Percentiles rank a stretch among this genome's conserved stretches.
phyloP scores from a whole-genome alignment of 2,329 filamentous ascomycete genomes.

The Lecanicillium sp. region DNA sequence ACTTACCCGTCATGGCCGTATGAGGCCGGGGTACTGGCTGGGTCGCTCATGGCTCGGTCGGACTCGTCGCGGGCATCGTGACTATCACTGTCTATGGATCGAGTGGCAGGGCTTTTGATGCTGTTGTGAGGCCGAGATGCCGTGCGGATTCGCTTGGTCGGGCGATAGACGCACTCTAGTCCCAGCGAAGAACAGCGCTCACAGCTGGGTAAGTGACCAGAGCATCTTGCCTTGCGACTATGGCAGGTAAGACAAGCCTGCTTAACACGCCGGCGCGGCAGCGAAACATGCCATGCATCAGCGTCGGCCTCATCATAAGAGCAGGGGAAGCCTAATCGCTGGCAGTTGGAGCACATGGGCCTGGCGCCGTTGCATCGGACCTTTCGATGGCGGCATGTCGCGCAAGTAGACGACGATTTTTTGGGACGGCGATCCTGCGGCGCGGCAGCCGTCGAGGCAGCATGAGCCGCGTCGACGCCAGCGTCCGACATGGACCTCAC shows the following conservation, averaged over 20 bases:
- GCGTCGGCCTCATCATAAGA: slow-evolving; percentile 46
- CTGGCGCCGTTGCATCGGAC: slow-evolving; percentile 52
- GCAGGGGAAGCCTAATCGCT: slow-evolving; percentile 51
- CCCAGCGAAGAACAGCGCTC: slow-evolving; percentile 45
- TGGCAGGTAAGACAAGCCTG: slow-evolving; percentile 54
- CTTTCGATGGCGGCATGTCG: slow-evolving; percentile 50
- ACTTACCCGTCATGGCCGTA: slow-evolving; percentile 31
- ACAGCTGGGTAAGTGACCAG: slow-evolving; percentile 50
- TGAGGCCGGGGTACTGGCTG: slow-evolving; percentile 28
- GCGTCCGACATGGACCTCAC: slow-evolving; percentile 9
- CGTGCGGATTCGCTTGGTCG: slow-evolving; percentile 36
- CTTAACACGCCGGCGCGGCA: slow-evolving; percentile 48
- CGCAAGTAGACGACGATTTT: slow-evolving; percentile 44
- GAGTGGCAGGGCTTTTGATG: slow-evolving; percentile 26
- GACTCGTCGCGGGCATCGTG: slow-evolving; percentile 30
- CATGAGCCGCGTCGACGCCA: background rate
- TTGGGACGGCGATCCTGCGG: slow-evolving; percentile 29
- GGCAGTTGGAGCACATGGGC: slow-evolving; percentile 51
- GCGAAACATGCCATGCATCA: slow-evolving; percentile 36
- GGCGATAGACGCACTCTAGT: slow-evolving; percentile 50
- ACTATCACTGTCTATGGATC: slow-evolving; percentile 27
- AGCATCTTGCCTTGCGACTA: slow-evolving; percentile 52
- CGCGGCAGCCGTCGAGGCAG: background rate
- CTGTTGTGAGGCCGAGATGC: slow-evolving; percentile 20
- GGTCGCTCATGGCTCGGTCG: slow-evolving; percentile 30